Base-by-base conservation (phyloP, 2,329 filamentous ascomycete species). In the Rutstroemia sp. region DNA sequence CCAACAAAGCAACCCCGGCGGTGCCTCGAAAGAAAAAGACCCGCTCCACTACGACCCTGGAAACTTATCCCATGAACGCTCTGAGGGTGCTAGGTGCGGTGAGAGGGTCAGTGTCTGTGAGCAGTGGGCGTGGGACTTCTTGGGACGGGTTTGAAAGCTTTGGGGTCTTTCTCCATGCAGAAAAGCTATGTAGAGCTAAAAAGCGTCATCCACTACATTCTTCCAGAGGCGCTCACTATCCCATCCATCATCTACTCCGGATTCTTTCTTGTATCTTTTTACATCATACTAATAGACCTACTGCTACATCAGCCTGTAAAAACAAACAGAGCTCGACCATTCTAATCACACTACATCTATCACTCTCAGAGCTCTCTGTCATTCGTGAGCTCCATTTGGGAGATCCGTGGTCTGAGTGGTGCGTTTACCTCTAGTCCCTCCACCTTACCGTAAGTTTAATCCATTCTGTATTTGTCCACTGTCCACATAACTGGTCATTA, bases 201-300 rank as follows among this genome's bases (percentile, higher is more conserved):
- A 60, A 65, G 61, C 61, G 62, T 66, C 63, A 61, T 63, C 59
- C 59, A 58, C 52, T 54, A 57, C 58, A 62, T 61, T 60, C 61
- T 60, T 56, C 54, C 52, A 55, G 41, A 27, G 37, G 38, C 44
- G 39, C 34, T 25, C 44, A 50, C n/a, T 52, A 60, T 59, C 56
- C 56, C 59, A 62, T 58, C 60, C 57, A 41, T 52, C 23, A 23
- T 21, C 16, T n/a, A 6, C 23, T 53, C 39, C 47, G 25, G 25
- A 30, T 52, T 21, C 47, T 37, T 34, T 42, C 30, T n/a, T 38
- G 18, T 41, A 47, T 47, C 47, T 27, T 48, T 56, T 39, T 46
- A 45, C 48, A 10, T 14, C 21, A 44, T 44, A 10, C 41, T 12
- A 52, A 18, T 42, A 46, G 27, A 37, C 54, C 48, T n/a, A 25